These are phyloP conservation scores for Penstemon davidsonii DNA, from an alignment of 257 asterid genomes.

Conservation along the genomic window DNA sequence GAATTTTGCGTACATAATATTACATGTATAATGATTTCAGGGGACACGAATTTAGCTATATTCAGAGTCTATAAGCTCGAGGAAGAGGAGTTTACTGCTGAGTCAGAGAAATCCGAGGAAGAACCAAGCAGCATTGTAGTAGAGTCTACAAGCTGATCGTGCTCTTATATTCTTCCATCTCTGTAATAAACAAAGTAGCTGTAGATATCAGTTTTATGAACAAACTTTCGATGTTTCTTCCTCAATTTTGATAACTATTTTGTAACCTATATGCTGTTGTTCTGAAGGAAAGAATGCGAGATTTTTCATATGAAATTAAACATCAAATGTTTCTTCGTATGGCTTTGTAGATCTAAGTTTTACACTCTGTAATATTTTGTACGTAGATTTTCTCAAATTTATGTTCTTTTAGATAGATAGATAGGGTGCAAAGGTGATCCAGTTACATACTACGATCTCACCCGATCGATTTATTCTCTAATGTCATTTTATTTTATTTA, in stretches of 20 bases:
- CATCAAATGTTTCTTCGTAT: too few species aligned
- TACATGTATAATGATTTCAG: conserved; percentile 31
- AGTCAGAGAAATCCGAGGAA: conserved; percentile 35
- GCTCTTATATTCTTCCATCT: neutral
- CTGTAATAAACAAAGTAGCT: conserved; percentile 2
- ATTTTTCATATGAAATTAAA: too few species aligned
- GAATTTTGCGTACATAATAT: neutral
- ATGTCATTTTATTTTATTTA: neutral
- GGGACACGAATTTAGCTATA: conserved; percentile 74
- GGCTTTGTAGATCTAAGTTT: too few species aligned
- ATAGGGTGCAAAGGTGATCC: too few species aligned
- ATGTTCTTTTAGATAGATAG: too few species aligned
- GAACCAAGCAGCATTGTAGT: conserved; percentile 24
- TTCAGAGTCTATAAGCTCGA: conserved; percentile 65
- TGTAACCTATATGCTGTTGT: neutral
- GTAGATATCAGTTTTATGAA: neutral
- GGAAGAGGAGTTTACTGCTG: conserved; percentile 33
- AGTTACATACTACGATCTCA: neutral
- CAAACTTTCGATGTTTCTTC: neutral
- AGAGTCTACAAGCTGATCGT: conserved; percentile 20
- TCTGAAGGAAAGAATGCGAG: too few species aligned
- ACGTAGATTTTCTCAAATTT: too few species aligned
- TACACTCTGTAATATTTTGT: too few species aligned
- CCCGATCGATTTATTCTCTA: neutral
- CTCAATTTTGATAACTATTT: conserved; percentile 1